These are phyloP conservation scores for Phtheirospermum japonicum DNA, from an alignment of 257 asterid genomes.

Conservation along the genomic window DNA sequence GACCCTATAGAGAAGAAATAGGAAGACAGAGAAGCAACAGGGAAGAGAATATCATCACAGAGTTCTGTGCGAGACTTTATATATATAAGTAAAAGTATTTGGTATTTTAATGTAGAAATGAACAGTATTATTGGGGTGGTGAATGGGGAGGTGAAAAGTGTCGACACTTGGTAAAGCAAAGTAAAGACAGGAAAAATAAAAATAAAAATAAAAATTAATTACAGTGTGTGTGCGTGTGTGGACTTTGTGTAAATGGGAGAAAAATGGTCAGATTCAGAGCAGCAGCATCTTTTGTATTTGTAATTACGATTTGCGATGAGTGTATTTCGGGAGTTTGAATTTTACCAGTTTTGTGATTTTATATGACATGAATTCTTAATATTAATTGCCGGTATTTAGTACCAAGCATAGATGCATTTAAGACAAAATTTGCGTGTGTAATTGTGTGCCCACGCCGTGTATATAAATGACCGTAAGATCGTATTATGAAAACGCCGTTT, in stretches of 20 bases:
- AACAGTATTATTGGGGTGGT: slow-evolving; percentile 26
- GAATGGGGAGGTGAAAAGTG: slow-evolving; percentile 13
- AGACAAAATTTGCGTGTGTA: slow-evolving; percentile 15
- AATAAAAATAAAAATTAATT: slow-evolving; percentile 8
- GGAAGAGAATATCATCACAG: background rate
- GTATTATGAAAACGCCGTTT: too few species aligned
- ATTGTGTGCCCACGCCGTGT: slow-evolving; percentile 16
- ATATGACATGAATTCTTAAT: too few species aligned
- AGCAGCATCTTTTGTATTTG: background rate
- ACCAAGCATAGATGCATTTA: slow-evolving; percentile 28
- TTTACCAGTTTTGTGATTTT: background rate
- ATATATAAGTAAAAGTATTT: background rate
- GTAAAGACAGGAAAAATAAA: slow-evolving; percentile 3
- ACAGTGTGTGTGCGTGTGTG: slow-evolving; percentile 18
- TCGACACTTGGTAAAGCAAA: slow-evolving; percentile 26
- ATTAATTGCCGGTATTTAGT: slow-evolving; percentile 21
- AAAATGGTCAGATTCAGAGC: slow-evolving; percentile 41
- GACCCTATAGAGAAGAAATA: background rate
- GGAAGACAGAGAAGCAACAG: background rate
- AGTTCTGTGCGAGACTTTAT: background rate
- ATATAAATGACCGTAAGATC: too few species aligned
- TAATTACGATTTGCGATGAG: too few species aligned
- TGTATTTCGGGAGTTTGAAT: too few species aligned
- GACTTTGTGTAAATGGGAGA: too few species aligned
- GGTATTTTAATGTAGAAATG: background rate